Base-by-base conservation (phyloP, 805 yeast genomes). In the Lachancea cidri region DNA sequence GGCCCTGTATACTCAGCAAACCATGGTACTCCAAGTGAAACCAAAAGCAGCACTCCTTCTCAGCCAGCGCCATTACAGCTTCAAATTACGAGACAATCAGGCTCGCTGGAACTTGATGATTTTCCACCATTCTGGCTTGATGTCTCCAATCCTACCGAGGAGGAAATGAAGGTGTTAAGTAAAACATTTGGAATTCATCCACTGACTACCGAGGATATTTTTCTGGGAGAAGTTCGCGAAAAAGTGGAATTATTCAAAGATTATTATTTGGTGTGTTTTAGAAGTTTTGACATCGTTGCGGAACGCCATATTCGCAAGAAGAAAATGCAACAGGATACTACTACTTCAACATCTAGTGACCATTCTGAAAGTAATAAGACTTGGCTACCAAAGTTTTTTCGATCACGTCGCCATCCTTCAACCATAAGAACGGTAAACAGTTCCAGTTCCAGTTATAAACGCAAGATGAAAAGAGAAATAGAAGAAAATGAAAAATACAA, bases 161-260 rank as follows among this genome's bases (percentile, higher is more conserved):
- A 88, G 51, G 98, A 91, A 62, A 86, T 93, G 95, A 88, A 91
- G 55, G 93, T 83, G 0, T 53, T 91, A 11, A 78, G 94, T 19
- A 87, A 87, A 54, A 80, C 97, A 0, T 91, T 91, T 66, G 95
- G 95, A 1, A 86, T 91, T 42, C 98, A 91, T 63, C 98, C 98
- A 0, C 73, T 91, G 53, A 91, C 98, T 0, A 86, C 97, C 0
- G 98, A 91, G 59, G 98, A 91, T 65, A 89, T 91, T 36, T 83
- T 85, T 45, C 65, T 89, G 22, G 96, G 96, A 2, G 98, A 91
- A 58, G 84, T 95, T 1, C 77, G 98, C 49, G 98, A 91, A 61
- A 91, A 91, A 58, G 96, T 91, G 16, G 98, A 91, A 64, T 64
- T 93, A 25, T 91, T 91, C 67, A 82, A 84, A 55, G 85, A 85